Evolutionary conservation across 257 asterid species (phyloP).

Genomic region (Lavandula angustifolia): DNA sequence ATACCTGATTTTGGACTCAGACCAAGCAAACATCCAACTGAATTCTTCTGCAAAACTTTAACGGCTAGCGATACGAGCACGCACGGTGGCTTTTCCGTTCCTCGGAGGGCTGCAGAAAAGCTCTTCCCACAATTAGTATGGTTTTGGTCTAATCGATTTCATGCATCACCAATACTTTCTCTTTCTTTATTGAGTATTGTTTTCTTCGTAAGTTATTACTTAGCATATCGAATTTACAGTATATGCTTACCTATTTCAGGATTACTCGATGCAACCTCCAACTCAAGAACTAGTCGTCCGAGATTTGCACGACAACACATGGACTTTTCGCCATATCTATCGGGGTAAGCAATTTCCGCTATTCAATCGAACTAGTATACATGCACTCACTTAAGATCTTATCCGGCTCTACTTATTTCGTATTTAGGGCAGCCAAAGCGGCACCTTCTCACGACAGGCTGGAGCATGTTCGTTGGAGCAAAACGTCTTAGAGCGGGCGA

Average conservation of each 20-base stretch:
- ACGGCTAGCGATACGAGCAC: constrained; percentile 98
- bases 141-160: constrained; percentile 15
- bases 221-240: neutral
- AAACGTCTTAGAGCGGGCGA: constrained; percentile 96
- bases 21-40: constrained; percentile 82
- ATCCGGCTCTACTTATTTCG: constrained; percentile 14
- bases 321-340: constrained; percentile 97
- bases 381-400: neutral
- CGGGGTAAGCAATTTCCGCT: constrained; percentile 55
- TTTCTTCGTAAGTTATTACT: neutral
- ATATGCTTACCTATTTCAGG: constrained; percentile 41
- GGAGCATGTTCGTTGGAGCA: constrained; percentile 98
- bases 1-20: constrained; percentile 81
- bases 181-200: neutral
- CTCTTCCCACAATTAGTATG: constrained; percentile 86
- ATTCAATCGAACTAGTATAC: too few relatives aligned
- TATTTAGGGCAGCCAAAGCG: constrained; percentile 90
- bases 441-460: constrained; percentile 94
- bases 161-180: neutral
- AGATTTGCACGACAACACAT: constrained; percentile 84
- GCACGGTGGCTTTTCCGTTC: constrained; percentile 97
- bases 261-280: constrained; percentile 95
- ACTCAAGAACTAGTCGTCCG: constrained; percentile 92
- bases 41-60: constrained; percentile 92
- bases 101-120: constrained; percentile 94